Base-by-base conservation (phyloP, 345 rosid genomes). In the Ailanthus altissimus region DNA sequence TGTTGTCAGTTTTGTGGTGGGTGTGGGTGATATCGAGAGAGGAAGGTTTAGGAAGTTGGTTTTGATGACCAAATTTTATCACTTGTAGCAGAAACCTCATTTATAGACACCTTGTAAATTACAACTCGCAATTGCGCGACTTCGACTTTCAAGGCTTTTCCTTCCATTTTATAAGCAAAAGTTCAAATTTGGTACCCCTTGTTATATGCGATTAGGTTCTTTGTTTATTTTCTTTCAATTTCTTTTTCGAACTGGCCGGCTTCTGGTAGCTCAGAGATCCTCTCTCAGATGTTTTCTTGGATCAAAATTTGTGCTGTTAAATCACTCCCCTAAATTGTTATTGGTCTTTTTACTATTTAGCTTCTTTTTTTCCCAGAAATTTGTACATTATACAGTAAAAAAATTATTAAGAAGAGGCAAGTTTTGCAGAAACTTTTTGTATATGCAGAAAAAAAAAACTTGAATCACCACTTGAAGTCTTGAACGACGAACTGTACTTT, bases 1-100 rank as follows among this genome's bases (percentile, higher is more conserved):
- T 66, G 78, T 57, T 73, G 71, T 80, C 69, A 84, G 84, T 85
- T 80, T 85, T 78, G 86, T 76, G 83, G 83, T 68, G 87, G 84
- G 45, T 66, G 80, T 76, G 81, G 73, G 32, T 76, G 75, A 78
- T 64, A 67, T 67, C 77, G 14, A 47, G 38, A 75, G 75, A 67
- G 20, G 60, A 73, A 62, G 76, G 57, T 25, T 70, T 76, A 70
- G 81, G 28, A 43, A 57, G 80, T 68, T 67, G 76, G 73, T 64
- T 73, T 3, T 5, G 74, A 73, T 56, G 50, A 69, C 81, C 82
- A 83, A 80, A 70, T 81, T 83, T 79, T 86, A 77, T 61, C 54
- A 61, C 45, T 56, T 77, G 82, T 77, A 67, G 78, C 58, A 38
- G 56, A 51, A 32, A 57, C 68, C 25, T 70, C 66, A 73, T 73